phyloP scores from a whole-genome alignment of 83 land plant genomes.

The Isoetes engelmannii region DNA sequence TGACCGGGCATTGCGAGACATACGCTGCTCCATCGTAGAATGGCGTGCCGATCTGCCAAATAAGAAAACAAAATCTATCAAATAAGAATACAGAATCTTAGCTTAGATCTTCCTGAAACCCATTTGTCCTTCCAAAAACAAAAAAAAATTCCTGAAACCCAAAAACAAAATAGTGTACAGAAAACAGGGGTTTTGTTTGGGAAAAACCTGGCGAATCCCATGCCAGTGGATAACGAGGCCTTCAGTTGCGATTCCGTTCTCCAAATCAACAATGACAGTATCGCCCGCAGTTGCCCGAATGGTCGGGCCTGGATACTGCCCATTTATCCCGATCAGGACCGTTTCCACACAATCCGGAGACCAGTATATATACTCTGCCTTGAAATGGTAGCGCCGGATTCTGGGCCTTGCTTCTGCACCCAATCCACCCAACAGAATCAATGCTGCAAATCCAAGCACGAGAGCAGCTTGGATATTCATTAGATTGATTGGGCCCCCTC shows the following conservation, averaged over 20 bases:
- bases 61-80: not conserved
- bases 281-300: constrained; percentile 25
- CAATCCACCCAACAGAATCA: no score
- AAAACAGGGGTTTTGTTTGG: not conserved
- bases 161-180: not conserved
- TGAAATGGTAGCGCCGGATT: constrained; percentile 1
- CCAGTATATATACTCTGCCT: constrained; percentile 19
- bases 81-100: no score
- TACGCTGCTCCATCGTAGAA: constrained; percentile 9
- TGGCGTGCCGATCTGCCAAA: constrained; percentile 14
- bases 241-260: constrained; percentile 25
- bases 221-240: constrained; percentile 38
- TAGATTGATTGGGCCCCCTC: no score
- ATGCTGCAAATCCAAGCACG: no score
- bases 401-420: no score
- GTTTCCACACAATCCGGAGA: constrained; percentile 22
- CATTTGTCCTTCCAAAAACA: no score
- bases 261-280: constrained; percentile 18
- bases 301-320: constrained; percentile 31
- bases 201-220: constrained; percentile 31
- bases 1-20: constrained; percentile 10
- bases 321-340: constrained; percentile 20
- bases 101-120: no score
- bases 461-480: no score
- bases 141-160: not conserved